A percentile compares a stretch with the other conserved stretches of the same genome.
phyloP scores from a whole-genome alignment of 306 rosid genomes.

The Dalbergia cultrata region DNA sequence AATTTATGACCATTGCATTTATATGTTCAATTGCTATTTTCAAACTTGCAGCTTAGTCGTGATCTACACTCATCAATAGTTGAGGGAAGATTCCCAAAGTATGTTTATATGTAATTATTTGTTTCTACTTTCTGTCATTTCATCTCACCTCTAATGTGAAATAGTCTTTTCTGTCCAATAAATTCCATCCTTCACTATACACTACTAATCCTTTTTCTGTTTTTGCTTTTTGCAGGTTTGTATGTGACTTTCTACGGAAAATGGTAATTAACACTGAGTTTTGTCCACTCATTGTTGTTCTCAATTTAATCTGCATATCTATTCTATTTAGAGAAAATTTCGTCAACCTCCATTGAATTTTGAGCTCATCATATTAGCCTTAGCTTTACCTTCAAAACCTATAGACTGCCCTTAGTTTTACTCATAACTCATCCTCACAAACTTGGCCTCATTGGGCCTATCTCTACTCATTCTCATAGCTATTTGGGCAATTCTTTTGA shows the following conservation, averaged over 20 bases:
- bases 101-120: slow-evolving; percentile 50
- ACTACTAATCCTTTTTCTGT: slow-evolving; percentile 28
- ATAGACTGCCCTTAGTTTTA: too few relatives aligned
- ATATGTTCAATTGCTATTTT: slow-evolving; percentile 32
- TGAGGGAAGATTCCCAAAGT: slow-evolving; percentile 84
- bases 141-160: slow-evolving; percentile 27
- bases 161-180: slow-evolving; percentile 7
- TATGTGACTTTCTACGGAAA: slow-evolving; percentile 74
- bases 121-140: not conserved
- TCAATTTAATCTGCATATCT: slow-evolving; percentile 1
- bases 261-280: slow-evolving; percentile 57
- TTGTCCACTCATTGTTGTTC: slow-evolving; percentile 8
- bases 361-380: slow-evolving; percentile 5
- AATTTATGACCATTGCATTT: slow-evolving; percentile 10
- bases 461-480: too few relatives aligned
- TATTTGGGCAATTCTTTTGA: not conserved
- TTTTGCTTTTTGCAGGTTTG: slow-evolving; percentile 72
- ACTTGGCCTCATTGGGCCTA: too few relatives aligned
- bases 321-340: slow-evolving; percentile 8
- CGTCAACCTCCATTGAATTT: slow-evolving; percentile 32
- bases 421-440: not conserved
- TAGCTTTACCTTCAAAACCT: not conserved
- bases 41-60: slow-evolving; percentile 83
- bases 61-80: slow-evolving; percentile 85
- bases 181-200: slow-evolving; percentile 37